These are phyloP conservation scores for Schizothecium vesticola DNA, from an alignment of 495 filamentous ascomycete species.

Conservation along the genomic window DNA sequence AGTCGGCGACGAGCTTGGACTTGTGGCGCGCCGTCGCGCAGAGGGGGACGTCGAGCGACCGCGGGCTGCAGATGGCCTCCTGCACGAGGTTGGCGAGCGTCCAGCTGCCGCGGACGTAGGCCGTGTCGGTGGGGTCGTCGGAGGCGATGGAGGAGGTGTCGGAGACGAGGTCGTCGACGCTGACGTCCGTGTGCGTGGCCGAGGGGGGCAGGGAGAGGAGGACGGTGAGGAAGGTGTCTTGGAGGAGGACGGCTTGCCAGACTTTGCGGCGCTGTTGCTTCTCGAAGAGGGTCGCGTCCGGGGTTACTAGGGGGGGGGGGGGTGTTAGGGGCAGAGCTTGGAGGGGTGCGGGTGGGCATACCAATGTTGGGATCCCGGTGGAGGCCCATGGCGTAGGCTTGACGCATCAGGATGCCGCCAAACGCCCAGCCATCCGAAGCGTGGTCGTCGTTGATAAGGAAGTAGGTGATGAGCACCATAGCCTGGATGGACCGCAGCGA, in stretches of 20 bases:
- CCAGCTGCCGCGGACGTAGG: conserved; percentile 66
- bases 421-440: conserved; percentile 71
- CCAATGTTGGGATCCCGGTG: conserved; percentile 67
- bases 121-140: conserved; percentile 53
- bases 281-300: conserved; percentile 53
- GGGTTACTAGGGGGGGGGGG: conserved; percentile 37
- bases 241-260: conserved; percentile 69
- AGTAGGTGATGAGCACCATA: conserved; percentile 70
- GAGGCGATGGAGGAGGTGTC: conserved; percentile 42
- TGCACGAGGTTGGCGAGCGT: conserved; percentile 66
- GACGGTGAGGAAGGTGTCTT: conserved; percentile 74
- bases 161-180: conserved; percentile 57
- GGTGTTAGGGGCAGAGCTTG: not conserved
- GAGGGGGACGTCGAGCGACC: conserved; percentile 60
- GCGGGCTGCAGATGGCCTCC: conserved; percentile 60
- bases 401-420: conserved; percentile 62
- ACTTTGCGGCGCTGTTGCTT: conserved; percentile 66
- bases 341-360: conserved; percentile 6
- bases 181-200: conserved; percentile 67
- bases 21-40: conserved; percentile 54
- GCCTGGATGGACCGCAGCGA: conserved; percentile 63
- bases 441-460: conserved; percentile 74
- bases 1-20: conserved; percentile 55
- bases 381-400: conserved; percentile 70
- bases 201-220: conserved; percentile 64